Evolutionary conservation across 140 eudicot genomes (phyloP), one percentile per base, ranked within the genome.

Genomic region (Oenanthe javanica): DNA sequence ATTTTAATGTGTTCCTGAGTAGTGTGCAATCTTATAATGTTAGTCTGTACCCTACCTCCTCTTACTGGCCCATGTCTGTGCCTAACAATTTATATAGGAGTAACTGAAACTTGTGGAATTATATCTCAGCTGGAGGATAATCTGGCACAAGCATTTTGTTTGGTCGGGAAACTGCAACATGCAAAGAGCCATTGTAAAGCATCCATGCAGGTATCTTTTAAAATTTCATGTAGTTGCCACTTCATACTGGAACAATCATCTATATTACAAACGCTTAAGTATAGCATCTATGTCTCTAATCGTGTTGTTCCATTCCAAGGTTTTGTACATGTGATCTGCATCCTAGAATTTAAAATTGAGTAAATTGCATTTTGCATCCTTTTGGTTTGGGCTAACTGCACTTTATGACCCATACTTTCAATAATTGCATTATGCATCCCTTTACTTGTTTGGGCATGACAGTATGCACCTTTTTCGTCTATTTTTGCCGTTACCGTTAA

Each of bases 111-210:
- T 72, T 77, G 52, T 10, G 19, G 57, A 9, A 46, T 74, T 75
- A 15, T 11, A 61, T 88, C 55, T 63, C 87, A 93, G 98, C 92
- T 82, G 69, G 93, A 94, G 83, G 98, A 94, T 81, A 79, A 72
- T 82, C 43, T 95, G 79, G 97, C 99, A 0, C 89, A 86, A 77
- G 92, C 90, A n/a, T 86, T 86, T 80, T 90, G 92, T 86, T 61
- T 83, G 80, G 77, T 81, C 11, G 96, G 96, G 80, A 91, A 89
- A 40, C 71, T 84, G 16, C 83, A 81, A 83, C 78, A 72, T 54
- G 94, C 97, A 75, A 48, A 79, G 23, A 82, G 85, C 77, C 93
- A 90, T 78, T 92, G 97, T 83, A 83, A 82, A 81, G 91, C 90
- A 75, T 95, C 99, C 67, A 84, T 95, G 67, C 64, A 90, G 93